Conservation (phyloP, 257 asterid genomes). For the Gentiana macrophylla region DNA sequence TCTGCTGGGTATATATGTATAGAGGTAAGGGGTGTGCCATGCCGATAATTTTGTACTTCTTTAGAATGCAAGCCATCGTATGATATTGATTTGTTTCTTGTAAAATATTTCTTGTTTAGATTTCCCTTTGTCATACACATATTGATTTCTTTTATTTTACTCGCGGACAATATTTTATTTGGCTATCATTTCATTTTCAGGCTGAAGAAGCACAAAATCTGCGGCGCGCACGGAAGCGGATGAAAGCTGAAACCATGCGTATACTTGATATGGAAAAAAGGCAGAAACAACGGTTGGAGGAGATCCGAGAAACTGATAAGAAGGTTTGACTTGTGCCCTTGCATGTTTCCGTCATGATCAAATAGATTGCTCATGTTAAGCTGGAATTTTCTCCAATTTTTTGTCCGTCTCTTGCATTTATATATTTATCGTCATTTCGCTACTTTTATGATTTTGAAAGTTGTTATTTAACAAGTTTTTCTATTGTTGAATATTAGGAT, state of each 20-base stretch:
- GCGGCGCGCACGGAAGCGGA: conserved; percentile 51
- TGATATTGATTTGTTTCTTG: too few species aligned
- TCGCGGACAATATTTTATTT: not conserved
- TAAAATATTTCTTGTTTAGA: too few species aligned
- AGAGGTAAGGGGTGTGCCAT: too few species aligned
- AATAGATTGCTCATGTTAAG: not conserved
- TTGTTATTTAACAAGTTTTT: conserved; percentile 3
- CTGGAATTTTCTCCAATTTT: not conserved
- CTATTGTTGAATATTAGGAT: conserved; percentile 37
- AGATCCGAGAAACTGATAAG: conserved; percentile 65
- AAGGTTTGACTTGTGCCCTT: conserved; percentile 39
- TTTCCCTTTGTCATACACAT: too few species aligned
- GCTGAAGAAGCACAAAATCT: conserved; percentile 74
- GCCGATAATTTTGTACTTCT: too few species aligned
- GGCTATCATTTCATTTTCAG: conserved; percentile 24
- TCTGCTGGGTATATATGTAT: too few species aligned
- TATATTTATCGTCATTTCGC: not conserved
- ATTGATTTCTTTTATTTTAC: too few species aligned
- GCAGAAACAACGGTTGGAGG: conserved; percentile 81
- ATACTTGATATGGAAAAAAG: conserved; percentile 85
- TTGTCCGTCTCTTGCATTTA: not conserved
- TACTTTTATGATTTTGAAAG: not conserved
- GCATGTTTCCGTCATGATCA: conserved; percentile 1
- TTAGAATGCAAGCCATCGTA: too few species aligned
- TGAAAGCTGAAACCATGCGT: conserved; percentile 70